Evolutionary conservation across 768 basidiomycete genomes (phyloP).

Genomic region (Boletus fagicola): DNA sequence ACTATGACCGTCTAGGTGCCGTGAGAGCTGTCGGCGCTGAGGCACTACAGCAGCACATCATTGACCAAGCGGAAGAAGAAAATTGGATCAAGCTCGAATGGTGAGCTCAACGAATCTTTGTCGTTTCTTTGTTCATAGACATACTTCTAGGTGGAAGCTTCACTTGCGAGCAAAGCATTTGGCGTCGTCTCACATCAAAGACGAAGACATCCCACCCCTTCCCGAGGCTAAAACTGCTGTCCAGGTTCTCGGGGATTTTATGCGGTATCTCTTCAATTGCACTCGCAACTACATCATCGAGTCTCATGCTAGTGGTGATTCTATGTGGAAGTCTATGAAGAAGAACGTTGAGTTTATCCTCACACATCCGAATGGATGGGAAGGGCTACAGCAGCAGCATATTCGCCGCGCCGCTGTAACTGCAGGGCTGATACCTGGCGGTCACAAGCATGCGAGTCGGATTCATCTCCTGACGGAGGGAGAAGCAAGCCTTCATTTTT

Average conservation of each 20-base stretch:
- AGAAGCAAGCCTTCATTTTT: constrained; percentile 33
- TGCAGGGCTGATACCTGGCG: constrained; percentile 24
- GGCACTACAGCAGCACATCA: constrained; percentile 34
- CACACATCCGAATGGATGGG: constrained; percentile 35
- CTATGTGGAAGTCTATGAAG: constrained; percentile 26
- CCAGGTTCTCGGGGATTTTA: constrained; percentile 27
- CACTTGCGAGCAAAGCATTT: constrained; percentile 34
- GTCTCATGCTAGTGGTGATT: constrained; percentile 28
- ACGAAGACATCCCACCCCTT: constrained; percentile 25
- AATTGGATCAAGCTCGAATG: constrained; percentile 40
- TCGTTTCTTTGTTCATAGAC: background rate
- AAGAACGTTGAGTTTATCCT: constrained; percentile 24
- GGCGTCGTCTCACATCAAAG: constrained; percentile 24
- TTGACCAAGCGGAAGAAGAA: constrained; percentile 40
- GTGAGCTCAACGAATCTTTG: constrained; percentile 17
- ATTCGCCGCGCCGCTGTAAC: constrained; percentile 26
- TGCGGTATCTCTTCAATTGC: constrained; percentile 28
- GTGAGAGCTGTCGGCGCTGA: constrained; percentile 46
- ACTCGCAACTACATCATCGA: constrained; percentile 23
- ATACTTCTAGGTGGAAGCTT: constrained; percentile 32
- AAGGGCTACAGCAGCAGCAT: constrained; percentile 30
- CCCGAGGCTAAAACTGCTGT: constrained; percentile 21
- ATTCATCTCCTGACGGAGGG: constrained; percentile 30
- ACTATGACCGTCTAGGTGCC: constrained; percentile 42
- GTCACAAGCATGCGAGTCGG: constrained; percentile 9